Conservation (phyloP, 164 flowering plant genomes). For the Warburgia ugandensis region DNA sequence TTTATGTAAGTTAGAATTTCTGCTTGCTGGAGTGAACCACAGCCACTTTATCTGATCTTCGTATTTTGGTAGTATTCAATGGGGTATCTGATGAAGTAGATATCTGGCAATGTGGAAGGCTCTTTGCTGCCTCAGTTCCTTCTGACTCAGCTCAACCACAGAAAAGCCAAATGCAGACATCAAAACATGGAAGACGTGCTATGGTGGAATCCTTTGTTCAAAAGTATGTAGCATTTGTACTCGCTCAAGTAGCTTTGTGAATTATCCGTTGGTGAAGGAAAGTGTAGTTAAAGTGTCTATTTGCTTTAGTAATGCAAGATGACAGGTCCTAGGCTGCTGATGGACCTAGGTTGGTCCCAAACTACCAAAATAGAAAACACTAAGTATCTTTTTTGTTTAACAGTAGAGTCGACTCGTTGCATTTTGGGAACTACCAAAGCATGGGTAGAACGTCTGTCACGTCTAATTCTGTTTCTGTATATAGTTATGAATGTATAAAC, state of each 20-base stretch:
- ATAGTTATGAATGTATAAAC: too few relatives aligned
- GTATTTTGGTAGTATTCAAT: slow-evolving; percentile 6
- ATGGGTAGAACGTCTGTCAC: too few relatives aligned
- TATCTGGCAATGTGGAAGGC: slow-evolving; percentile 26
- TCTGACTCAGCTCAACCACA: slow-evolving; percentile 23
- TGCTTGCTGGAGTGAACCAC: not conserved
- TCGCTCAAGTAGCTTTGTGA: not conserved
- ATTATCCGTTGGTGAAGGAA: not conserved
- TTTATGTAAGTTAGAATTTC: not conserved
- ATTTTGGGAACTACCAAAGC: too few relatives aligned
- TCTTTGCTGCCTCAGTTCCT: slow-evolving; percentile 42
- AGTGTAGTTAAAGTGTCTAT: not conserved
- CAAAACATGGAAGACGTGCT: slow-evolving; percentile 38
- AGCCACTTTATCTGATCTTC: slow-evolving; percentile 5
- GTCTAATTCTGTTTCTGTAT: too few relatives aligned
- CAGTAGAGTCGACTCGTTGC: too few relatives aligned
- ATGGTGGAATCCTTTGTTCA: slow-evolving; percentile 46
- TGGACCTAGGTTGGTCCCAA: too few relatives aligned
- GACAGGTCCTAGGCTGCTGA: too few relatives aligned
- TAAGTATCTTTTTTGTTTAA: too few relatives aligned
- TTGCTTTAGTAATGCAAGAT: too few relatives aligned
- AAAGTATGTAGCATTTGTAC: slow-evolving; percentile 21
- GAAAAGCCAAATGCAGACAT: slow-evolving; percentile 22
- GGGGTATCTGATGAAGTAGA: slow-evolving; percentile 11
- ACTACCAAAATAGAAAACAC: too few relatives aligned